Evolutionary conservation across 768 basidiomycete species (phyloP), one percentile per base, ranked within the genome.

Genomic region (Leccinum uliginosum): DNA sequence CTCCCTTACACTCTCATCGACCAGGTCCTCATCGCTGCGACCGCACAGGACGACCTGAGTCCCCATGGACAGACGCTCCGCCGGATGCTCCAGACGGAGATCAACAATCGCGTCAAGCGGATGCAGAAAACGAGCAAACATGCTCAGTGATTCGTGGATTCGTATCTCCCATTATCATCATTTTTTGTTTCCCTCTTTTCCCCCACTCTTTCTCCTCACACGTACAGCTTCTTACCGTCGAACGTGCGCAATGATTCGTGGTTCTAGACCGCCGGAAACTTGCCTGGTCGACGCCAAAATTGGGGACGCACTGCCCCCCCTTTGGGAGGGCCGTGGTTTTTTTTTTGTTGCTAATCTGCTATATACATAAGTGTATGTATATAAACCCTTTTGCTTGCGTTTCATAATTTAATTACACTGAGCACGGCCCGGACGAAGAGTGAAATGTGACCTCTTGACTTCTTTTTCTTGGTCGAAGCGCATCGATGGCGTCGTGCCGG

Each of bases 1-100:
- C 75, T 93, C 38, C 92, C 92, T 14, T 93, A 93, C 66, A 82
- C 84, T 50, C 78, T 93, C 54, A 81, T 94, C 60, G 92, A 94
- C 71, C 87, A 91, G 71, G 86, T 93, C 34, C 77, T 93, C 27
- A 77, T 78, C 23, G 84, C 85, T 14, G 83, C 86, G 10, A 78
- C 80, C 57, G 72, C 78, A 8, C 79, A 82, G 63, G 75, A 78
- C 34, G 76, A 78, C 35, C 67, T 83, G 51, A 79, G 82, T 21
- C 56, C 78, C 12, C 76, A 76, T 44, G 73, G 72, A 24, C 70
- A 67, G 47, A 57, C 49, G 7, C 72, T 78, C 29, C 75, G 84
- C 48, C 69, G 76, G 30, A 78, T 80, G 58, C 71, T 92, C 57
- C 80, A 82, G 57, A 75, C 74, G 40, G 83, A 87, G 56, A 74